phyloP scores from a whole-genome alignment of 2,329 filamentous ascomycete genomes.

The Rutstroemia sydowiana region DNA sequence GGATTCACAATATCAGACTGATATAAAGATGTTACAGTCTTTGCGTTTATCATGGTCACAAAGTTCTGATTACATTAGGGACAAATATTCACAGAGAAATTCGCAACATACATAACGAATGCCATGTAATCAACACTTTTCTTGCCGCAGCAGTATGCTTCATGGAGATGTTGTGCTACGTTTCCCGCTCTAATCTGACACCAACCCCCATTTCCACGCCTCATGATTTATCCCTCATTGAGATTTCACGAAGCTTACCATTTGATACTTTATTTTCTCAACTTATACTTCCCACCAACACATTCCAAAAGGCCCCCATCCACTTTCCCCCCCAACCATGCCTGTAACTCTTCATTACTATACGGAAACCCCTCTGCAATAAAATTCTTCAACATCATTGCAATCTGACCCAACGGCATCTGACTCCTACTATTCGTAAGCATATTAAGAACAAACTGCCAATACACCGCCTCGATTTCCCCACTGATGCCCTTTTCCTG shows the following conservation, averaged over 20 bases:
- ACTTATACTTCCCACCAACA: slow-evolving; percentile 62
- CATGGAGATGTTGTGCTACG: too few species aligned
- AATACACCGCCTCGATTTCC: slow-evolving; percentile 67
- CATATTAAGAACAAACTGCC: slow-evolving; percentile 92
- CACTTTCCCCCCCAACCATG: slow-evolving; percentile 76
- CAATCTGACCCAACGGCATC: slow-evolving; percentile 75
- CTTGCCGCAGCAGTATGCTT: too few species aligned
- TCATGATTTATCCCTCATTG: too few species aligned
- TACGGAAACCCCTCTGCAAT: slow-evolving; percentile 83
- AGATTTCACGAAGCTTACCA: neutral
- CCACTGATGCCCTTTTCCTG: slow-evolving; percentile 51
- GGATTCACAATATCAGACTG: too few species aligned
- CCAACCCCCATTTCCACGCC: too few species aligned
- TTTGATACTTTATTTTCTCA: slow-evolving; percentile 43
- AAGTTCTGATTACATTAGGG: too few species aligned
- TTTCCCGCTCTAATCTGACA: too few species aligned
- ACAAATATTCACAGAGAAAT: too few species aligned
- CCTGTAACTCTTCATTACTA: slow-evolving; percentile 79
- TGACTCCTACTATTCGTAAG: slow-evolving; percentile 77
- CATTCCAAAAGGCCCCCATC: slow-evolving; percentile 61
- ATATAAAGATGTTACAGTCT: too few species aligned
- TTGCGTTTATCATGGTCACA: too few species aligned
- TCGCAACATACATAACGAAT: too few species aligned
- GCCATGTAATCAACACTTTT: too few species aligned
- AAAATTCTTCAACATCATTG: slow-evolving; percentile 93